phyloP scores from a whole-genome alignment of 345 rosid genomes.

The Camelina laxa region DNA sequence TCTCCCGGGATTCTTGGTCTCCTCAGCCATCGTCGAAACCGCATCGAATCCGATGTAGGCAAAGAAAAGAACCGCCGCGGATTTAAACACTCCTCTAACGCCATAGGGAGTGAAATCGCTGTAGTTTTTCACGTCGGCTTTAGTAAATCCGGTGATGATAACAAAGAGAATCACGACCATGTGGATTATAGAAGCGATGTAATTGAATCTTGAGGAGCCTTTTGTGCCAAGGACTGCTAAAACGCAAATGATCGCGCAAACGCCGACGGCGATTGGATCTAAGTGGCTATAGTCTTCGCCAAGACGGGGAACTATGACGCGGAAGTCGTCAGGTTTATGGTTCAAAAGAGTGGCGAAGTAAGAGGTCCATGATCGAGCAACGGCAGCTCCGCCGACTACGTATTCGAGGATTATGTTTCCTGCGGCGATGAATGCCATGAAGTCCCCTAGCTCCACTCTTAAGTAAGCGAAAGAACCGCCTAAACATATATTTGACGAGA shows the following conservation, averaged over 20 bases:
- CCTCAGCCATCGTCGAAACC: conserved; percentile 91
- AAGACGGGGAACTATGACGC: conserved; percentile 54
- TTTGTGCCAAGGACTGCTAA: conserved; percentile 73
- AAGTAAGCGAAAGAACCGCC: conserved; percentile 95
- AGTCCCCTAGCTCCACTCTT: conserved; percentile 89
- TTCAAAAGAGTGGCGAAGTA: conserved; percentile 85
- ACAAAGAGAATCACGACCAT: conserved; percentile 69
- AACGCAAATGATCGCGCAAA: conserved; percentile 52
- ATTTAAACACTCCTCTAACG: conserved; percentile 61
- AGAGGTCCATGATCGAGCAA: conserved; percentile 84
- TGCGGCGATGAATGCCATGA: conserved; percentile 84
- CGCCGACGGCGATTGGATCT: conserved; percentile 74
- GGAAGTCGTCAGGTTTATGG: conserved; percentile 69
- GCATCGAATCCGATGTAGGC: conserved; percentile 89
- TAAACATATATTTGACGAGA: conserved; percentile 14
- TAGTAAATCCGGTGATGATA: conserved; percentile 62
- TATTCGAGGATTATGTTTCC: conserved; percentile 86
- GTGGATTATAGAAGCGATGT: conserved; percentile 72
- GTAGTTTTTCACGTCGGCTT: conserved; percentile 66
- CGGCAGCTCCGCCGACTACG: conserved; percentile 73
- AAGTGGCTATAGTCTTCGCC: conserved; percentile 62
- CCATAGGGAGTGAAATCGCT: conserved; percentile 56
- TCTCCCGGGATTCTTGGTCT: conserved; percentile 76
- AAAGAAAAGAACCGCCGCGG: conserved; percentile 79
- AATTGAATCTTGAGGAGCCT: conserved; percentile 78